Percentiles rank a stretch among this genome's conserved stretches.
Conservation (phyloP, 2,329 filamentous ascomycete genomes). For the Talaromyces sp. region DNA sequence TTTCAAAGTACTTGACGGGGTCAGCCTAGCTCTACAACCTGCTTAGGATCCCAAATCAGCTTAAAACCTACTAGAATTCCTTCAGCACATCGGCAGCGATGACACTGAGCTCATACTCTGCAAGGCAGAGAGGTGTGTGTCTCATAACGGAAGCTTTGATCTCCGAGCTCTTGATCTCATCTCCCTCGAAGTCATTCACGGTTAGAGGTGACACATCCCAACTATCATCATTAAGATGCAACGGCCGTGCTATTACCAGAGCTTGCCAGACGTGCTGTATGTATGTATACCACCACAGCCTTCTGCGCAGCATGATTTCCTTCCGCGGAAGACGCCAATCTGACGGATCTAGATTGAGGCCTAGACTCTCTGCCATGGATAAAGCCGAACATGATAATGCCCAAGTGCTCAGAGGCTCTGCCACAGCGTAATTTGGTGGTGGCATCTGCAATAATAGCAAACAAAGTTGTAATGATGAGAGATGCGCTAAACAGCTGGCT, state of each 20-base stretch:
- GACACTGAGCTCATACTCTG: background rate
- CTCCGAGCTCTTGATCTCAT: background rate
- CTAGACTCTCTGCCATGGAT: slow-evolving; percentile 4
- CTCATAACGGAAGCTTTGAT: background rate
- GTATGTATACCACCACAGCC: slow-evolving; percentile 9
- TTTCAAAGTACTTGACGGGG: slow-evolving; percentile 1
- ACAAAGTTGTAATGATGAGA: slow-evolving; percentile 4
- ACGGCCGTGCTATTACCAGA: background rate
- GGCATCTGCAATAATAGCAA: slow-evolving; percentile 2
- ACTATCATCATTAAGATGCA: slow-evolving; percentile 2
- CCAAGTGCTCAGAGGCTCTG: background rate
- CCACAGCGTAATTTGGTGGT: slow-evolving; percentile 6
- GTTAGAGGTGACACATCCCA: background rate
- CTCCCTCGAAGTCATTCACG: background rate
- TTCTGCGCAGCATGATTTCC: slow-evolving; percentile 5
- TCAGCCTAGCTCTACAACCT: background rate
- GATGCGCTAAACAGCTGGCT: background rate
- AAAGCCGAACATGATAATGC: slow-evolving; percentile 3
- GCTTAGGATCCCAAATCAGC: background rate
- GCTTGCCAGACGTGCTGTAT: slow-evolving; percentile 7
- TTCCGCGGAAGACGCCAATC: slow-evolving; percentile 4
- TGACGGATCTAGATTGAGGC: slow-evolving; percentile 4
- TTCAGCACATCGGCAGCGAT: slow-evolving; percentile 4
- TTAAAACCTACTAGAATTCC: slow-evolving; percentile 6
- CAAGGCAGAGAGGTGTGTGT: background rate